Base-by-base conservation (phyloP, 1,284 basidiomycete genomes). In the Ceratorhiza oryzae-sativae region DNA sequence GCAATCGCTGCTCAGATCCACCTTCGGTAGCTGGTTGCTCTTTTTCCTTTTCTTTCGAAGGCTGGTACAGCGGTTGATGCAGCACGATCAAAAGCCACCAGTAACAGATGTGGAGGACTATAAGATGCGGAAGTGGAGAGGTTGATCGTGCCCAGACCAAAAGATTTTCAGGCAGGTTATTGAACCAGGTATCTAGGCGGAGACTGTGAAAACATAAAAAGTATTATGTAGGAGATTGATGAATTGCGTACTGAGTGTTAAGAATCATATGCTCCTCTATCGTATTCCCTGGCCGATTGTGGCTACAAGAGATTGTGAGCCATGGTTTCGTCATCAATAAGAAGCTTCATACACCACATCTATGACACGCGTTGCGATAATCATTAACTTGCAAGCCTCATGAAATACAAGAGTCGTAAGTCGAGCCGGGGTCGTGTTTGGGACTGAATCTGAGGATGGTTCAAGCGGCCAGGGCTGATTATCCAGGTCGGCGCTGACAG, bases 51-150 rank as follows among this genome's bases (percentile, higher is more conserved):
- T 39, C 41, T n/a, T 49, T 39, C n/a, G 30, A 30, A 12, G 10
- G n/a, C 83, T 32, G 51, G 77, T 87, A 89, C 79, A 88, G 89
- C 0, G 88, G 88, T 0, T 88, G 83, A 73, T 89, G 87, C 0
- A 91, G 84, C 9, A 90, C 81, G 45, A 90, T 87, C 63, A 85
- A 82, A 3, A 87, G 80, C 87, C 87, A 90, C 80, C 86, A 86
- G 77, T 87, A 88, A 1, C 84, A 83, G 36, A 88, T 79, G 75
- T 90, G 88, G 70, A 89, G 80, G 82, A 87, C 88, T 4, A 90
- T 79, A 32, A 86, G 82, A 71, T 90, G 88, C 0, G 88, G 88
- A 0, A 87, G 83, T 1, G 87, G 83, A 9, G 81, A 83, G 6
- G 81, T 81, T 23, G 83, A 84, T 18, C 84, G 82, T 34, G 83